Evolutionary conservation across 352 stramenopile genomes (phyloP), one percentile per base, ranked within the genome.

Genomic region (Peronospora destructor): DNA sequence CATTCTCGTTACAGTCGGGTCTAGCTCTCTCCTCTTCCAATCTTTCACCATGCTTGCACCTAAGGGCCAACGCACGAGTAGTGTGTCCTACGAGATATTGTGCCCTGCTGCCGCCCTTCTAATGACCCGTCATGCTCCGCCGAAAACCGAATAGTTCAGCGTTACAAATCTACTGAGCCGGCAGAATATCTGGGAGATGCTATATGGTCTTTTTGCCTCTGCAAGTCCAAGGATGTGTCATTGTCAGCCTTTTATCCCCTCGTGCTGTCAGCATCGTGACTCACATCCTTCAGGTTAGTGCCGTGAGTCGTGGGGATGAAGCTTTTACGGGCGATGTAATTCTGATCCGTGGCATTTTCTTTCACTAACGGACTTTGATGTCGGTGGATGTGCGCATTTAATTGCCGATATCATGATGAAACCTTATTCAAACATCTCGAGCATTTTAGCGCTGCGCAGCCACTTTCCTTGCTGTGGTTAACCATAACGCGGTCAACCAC

Each of bases 91-190:
- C 30, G 16, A 46, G 39, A 47, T 61, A 62, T 58, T n/a, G 41
- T 58, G 39, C 47, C 33, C 28, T 49, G n/a, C 21, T 30, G 25
- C 30, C 42, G 26, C 39, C 35, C 8, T 23, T 35, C 23, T 33
- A 47, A 55, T 45, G 46, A 49, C 40, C 45, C 42, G 34, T 38
- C 48, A 17, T 38, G 29, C 47, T 43, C 16, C 45, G 41, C 35
- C 25, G 43, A 50, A 59, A 59, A 40, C 54, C 38, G 49, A 56
- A 59, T 64, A 32, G 43, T 59, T 64, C 55, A 59, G 55, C 55
- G 45, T 50, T 49, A 47, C 53, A 40, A 56, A 59, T 43, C 50
- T 9, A 43, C 32, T 38, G 37, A 64, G 56, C 52, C 46, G 45
- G 42, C 30, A 34, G 6, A 36, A 25, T 61, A 45, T 26, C 4